Evolutionary conservation across 352 stramenopile species (phyloP).

Genomic region (Pythium aristosporum): DNA sequence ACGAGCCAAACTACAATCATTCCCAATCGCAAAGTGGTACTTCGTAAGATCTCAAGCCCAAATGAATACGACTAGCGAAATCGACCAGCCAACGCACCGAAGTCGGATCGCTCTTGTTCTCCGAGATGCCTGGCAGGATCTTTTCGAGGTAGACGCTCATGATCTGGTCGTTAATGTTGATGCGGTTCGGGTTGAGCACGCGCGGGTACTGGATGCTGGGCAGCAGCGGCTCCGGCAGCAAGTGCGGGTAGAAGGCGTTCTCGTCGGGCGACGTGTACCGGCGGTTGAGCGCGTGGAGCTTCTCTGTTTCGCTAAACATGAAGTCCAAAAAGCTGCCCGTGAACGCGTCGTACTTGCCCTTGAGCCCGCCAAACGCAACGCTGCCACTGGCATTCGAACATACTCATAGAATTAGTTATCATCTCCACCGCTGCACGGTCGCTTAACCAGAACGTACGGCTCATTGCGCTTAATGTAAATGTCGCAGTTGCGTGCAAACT

Average conservation of each 20-base stretch:
- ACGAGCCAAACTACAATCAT: constrained; percentile 65
- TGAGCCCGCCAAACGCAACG: constrained; percentile 71
- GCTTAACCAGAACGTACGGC: constrained; percentile 30
- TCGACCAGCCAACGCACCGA: constrained; percentile 32
- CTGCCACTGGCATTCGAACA: constrained; percentile 39
- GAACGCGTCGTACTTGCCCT: constrained; percentile 86
- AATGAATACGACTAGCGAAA: background rate
- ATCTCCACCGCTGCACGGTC: background rate
- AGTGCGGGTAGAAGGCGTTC: constrained; percentile 96
- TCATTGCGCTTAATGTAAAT: constrained; percentile 93
- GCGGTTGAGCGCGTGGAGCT: constrained; percentile 91
- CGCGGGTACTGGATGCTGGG: constrained; percentile 91
- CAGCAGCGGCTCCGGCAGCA: constrained; percentile 91
- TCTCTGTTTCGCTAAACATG: constrained; percentile 97
- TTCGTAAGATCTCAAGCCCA: too few relatives aligned
- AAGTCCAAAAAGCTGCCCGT: constrained; percentile 91
- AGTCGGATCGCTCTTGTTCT: constrained; percentile 86
- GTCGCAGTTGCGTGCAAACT: constrained; percentile 94
- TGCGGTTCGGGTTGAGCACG: constrained; percentile 91
- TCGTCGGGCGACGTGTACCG: constrained; percentile 99
- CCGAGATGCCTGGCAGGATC: constrained; percentile 92
- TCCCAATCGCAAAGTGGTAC: too few relatives aligned
- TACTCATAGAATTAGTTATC: background rate
- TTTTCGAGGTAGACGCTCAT: constrained; percentile 96
- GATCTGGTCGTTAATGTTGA: constrained; percentile 98